Evolutionary conservation across 2,329 filamentous ascomycete genomes (phyloP).

Genomic region (Arthrinium puccinioides): DNA sequence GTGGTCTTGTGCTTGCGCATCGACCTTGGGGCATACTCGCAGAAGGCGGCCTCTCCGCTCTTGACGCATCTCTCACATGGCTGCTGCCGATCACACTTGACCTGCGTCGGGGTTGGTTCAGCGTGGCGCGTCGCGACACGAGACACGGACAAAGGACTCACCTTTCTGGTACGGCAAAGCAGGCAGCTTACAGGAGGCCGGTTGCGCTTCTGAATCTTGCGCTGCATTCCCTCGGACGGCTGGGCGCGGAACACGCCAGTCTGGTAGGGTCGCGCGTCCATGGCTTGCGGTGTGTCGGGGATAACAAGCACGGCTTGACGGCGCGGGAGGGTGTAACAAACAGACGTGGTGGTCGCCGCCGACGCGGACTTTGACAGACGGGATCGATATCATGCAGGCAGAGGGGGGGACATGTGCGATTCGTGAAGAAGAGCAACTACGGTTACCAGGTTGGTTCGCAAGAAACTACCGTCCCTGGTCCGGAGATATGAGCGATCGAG

Average conservation of each 20-base stretch:
- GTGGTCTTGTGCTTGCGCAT: conserved; percentile 21
- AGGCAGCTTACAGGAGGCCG: conserved; percentile 27
- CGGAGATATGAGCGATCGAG: too few species aligned
- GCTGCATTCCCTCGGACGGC: conserved; percentile 23
- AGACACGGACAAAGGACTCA: conserved; percentile 8
- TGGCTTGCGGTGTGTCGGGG: conserved; percentile 14
- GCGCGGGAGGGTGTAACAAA: too few species aligned
- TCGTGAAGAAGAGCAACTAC: too few species aligned
- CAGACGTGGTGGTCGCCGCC: too few species aligned
- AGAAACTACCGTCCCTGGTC: too few species aligned
- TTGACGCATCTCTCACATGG: conserved; percentile 32
- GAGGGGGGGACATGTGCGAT: too few species aligned
- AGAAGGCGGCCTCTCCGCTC: conserved; percentile 26
- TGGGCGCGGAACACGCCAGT: conserved; percentile 29
- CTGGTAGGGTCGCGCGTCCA: conserved; percentile 24
- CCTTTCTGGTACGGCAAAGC: conserved; percentile 26
- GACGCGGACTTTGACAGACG: too few species aligned
- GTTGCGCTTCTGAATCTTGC: conserved; percentile 30
- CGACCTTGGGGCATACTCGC: conserved; percentile 27
- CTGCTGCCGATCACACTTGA: conserved; percentile 31
- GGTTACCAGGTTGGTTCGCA: too few species aligned
- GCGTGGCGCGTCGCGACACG: neutral
- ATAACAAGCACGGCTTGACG: conserved; percentile 10
- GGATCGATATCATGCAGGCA: too few species aligned
- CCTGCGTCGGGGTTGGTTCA: conserved; percentile 10